Evolutionary conservation across 2,329 filamentous ascomycete species (phyloP).

Genomic region (Neophaeococcomyces aloes): DNA sequence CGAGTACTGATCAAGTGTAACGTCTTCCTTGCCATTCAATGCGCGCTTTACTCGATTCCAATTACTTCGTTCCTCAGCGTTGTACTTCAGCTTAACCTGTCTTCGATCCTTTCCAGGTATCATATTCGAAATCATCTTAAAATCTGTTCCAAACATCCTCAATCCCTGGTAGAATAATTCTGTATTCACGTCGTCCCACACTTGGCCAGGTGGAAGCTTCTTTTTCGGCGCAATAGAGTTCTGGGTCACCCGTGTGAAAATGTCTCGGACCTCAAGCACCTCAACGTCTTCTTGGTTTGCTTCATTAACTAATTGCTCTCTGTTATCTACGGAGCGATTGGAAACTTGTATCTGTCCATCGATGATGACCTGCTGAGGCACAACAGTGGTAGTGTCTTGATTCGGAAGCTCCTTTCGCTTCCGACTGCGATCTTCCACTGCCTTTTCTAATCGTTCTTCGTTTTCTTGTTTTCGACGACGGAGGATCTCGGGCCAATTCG

Average conservation of each 20-base stretch:
- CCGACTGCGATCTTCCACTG: conserved; percentile 19
- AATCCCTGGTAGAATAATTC: conserved; percentile 54
- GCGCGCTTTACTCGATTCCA: conserved; percentile 43
- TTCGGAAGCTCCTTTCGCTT: conserved; percentile 21
- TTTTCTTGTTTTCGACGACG: conserved; percentile 28
- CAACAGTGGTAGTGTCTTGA: conserved; percentile 9
- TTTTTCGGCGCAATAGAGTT: conserved; percentile 39
- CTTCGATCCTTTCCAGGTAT: conserved; percentile 48
- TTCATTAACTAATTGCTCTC: conserved; percentile 34
- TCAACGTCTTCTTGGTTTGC: conserved; percentile 35
- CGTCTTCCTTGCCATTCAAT: conserved; percentile 35
- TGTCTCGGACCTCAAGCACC: conserved; percentile 29
- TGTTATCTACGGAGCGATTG: conserved; percentile 43
- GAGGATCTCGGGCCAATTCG: conserved; percentile 46
- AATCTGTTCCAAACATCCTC: conserved; percentile 55
- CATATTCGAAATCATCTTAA: conserved; percentile 49
- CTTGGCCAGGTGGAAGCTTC: conserved; percentile 32
- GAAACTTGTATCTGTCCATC: conserved; percentile 42
- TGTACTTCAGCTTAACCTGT: conserved; percentile 56
- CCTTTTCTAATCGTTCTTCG: background rate
- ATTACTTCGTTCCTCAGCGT: conserved; percentile 48
- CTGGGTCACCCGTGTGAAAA: conserved; percentile 38
- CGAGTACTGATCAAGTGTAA: conserved; percentile 36
- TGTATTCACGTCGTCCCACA: conserved; percentile 50
- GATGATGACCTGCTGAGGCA: conserved; percentile 21